phyloP scores from a whole-genome alignment of 768 basidiomycete genomes.

The Naganishia antarctica region DNA sequence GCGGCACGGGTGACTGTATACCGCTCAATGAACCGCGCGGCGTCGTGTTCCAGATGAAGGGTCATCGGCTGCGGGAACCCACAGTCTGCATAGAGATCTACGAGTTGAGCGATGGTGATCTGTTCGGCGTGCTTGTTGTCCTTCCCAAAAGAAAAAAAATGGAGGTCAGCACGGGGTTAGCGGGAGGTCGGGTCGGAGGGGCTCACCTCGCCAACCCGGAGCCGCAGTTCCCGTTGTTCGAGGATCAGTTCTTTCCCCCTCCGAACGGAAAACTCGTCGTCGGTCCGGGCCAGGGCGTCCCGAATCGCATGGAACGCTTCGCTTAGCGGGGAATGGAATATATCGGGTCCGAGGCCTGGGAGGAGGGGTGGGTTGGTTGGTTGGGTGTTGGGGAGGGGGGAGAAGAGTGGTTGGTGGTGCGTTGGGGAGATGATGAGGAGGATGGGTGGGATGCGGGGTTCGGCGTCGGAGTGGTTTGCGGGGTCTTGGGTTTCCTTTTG shows the following conservation, averaged over 20 bases:
- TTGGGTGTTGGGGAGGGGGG: constrained; percentile 7
- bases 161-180: too few relatives aligned
- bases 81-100: constrained; percentile 8
- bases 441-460: constrained; percentile 15
- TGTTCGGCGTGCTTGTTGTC: constrained; percentile 24
- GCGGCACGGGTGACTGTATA: constrained; percentile 14
- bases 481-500: not conserved
- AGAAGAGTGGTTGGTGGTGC: constrained; percentile 11
- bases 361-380: not conserved
- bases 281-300: not conserved
- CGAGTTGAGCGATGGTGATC: constrained; percentile 15
- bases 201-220: constrained; percentile 24
- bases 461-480: not conserved
- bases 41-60: constrained; percentile 6
- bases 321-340: constrained; percentile 13
- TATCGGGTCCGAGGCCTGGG: not conserved
- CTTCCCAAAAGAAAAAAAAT: too few relatives aligned
- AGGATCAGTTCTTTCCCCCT: constrained; percentile 23
- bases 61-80: constrained; percentile 13
- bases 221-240: constrained; percentile 1
- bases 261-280: constrained; percentile 20
- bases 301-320: constrained; percentile 22
- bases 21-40: constrained; percentile 14
- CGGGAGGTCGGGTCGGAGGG: too few relatives aligned
- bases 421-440: constrained; percentile 5